Base-by-base conservation (phyloP, 768 basidiomycete genomes). In the Xanthoconium stramineum region DNA sequence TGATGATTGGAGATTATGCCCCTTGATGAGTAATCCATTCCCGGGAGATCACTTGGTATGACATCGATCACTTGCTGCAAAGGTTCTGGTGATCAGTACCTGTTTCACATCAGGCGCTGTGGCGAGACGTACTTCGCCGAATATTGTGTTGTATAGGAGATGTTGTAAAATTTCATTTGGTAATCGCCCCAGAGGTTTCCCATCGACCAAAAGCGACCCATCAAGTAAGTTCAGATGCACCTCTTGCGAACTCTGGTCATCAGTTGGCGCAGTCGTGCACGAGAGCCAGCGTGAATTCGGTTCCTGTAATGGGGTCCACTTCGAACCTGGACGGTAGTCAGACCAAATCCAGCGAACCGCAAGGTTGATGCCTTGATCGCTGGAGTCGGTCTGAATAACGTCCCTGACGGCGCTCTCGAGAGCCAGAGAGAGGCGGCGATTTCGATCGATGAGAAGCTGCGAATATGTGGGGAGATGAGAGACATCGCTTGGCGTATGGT, bases 171-270 rank as follows among this genome's bases (percentile, higher is more conserved):
- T 61, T 5, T 19, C 46, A 5, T 30, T 30, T 0, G 72, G 70
- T 5, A 72, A 58, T 30, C 61, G 56, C 0, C 63, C 66, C 6
- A 72, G 24, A 0, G 67, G 61, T 37, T 59, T 67, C 4, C 67
- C 72, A 12, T 70, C 54, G 5, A 72, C 63, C 38, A 73, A 48
- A 15, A 72, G 60, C 1, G 60, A 54, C 1, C 71, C 71, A 20
- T 66, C 60, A 0, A 70, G 46, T 13, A 69, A 5, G 33, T 72
- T 63, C 9, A 62, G 43, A 14, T 65, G 52, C 4, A 72, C 62
- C 10, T 9, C 30, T 28, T 70, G 70, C 6, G 70, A 61, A 10
- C 24, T 30, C n/a, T 62, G 58, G 6, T 13, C 14, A 9, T 9
- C 10, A 0, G 58, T 53, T 2, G 20, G 1, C 1, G 60, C 52